Base-by-base conservation (phyloP, 805 yeast species). In the Candida sonorensis region DNA sequence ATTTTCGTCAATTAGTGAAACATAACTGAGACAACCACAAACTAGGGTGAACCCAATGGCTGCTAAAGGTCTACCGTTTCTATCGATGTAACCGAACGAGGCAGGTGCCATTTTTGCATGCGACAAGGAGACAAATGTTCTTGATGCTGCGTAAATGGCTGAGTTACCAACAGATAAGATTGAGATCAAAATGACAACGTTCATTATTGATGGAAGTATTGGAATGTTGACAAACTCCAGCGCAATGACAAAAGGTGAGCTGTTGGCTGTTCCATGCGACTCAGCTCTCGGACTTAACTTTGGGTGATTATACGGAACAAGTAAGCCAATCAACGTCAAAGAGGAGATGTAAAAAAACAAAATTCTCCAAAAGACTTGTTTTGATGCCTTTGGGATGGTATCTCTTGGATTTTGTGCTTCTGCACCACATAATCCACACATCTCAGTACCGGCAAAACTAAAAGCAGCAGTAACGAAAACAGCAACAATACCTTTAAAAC, bases 361-460 rank as follows among this genome's bases (percentile, higher is more conserved):
- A 24, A 70, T 62, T 61, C 76, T 66, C 76, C 76, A 72, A 35
- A 72, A 69, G 3, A 69, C 75, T 50, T 70, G 76, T 41, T 69
- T 71, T 7, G 72, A 67, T 16, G 77, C 77, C 26, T 43, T 60
- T 27, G 78, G 77, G 25, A 71, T 53, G 12, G 68, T 48, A 40
- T 61, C 64, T 49, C 69, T 50, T 36, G 76, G 75, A 35, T 66
- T 58, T 13, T 52, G 51, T 10, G 75, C 55, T 45, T 71, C 77
- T 21, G 72, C 67, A 28, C 69, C 64, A 16, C 77, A 69, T 25
- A 71, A 46, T 28, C 75, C 76, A 40, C 69, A 62, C 49, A 71
- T 49, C 45, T 71, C 77, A 30, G 74, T 59, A 30, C 77, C 77
- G 37, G 71, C 59, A 45, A 72, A 73, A 8, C 76, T 69, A 50